Evolutionary conservation across 192 early-diverging fungal species (phyloP), one percentile per base, ranked within the genome.

Genomic region (Chytriomyces confervae): DNA sequence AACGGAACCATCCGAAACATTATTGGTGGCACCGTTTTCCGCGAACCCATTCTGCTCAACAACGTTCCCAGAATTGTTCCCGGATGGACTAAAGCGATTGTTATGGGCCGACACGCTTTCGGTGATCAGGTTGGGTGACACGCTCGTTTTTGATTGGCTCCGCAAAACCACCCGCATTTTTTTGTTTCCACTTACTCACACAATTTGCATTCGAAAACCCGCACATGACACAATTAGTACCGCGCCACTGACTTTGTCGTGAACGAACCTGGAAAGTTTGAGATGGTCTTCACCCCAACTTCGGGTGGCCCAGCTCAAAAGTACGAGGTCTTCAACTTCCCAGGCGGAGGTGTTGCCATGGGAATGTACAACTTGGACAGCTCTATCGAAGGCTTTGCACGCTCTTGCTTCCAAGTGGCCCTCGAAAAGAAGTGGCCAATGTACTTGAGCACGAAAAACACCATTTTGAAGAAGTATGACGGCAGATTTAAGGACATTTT

Each of bases 401-500:
- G 95, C 77, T 89, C 90, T 60, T 99, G 95, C 85, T 97, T 99
- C 92, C 91, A 92, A 87, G 84, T 97, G 69, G 96, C 97, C 43
- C 81, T 99, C 36, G 87, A 89, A 62, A 94, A 94, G 85, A 92
- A 93, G 81, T 88, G 93, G 87, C 97, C 97, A 11, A 88, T 99
- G 72, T 99, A 97, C 85, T 88, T 99, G 79, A 92, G 91, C 49
- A 97, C 96, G 79, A 99, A 99, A 89, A 97, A 97, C 81, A 99
- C 97, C 36, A 97, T 99, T 72, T 85, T 99, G 75, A 97, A 97
- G 83, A 91, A 87, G 51, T 99, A 99, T 87, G 97, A 99, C 77
- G 97, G 95, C 48, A 91, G 94, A 80, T 99, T 97, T 93, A 97
- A 99, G 89, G 95, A 97, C 85, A 97, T 99, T 81, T 99, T 99